phyloP scores from a whole-genome alignment of 257 asterid species.

The Solanum boliviense region DNA sequence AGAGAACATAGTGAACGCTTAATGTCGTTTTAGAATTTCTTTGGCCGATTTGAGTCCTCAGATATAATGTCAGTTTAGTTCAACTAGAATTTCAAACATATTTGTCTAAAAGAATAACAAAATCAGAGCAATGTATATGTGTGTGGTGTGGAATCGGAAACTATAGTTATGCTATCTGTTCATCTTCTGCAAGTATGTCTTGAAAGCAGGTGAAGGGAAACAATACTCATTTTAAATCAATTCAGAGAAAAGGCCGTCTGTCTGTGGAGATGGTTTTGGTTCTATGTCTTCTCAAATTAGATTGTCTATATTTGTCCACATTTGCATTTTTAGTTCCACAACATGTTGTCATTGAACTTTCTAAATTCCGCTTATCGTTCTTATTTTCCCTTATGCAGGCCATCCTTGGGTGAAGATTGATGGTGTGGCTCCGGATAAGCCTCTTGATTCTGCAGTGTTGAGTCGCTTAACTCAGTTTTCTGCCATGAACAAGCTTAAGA shows the following conservation, averaged over 20 bases:
- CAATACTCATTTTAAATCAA: not conserved
- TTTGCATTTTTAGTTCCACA: not conserved
- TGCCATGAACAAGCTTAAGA: conserved; percentile 32
- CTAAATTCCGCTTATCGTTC: not conserved
- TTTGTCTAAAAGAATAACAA: not conserved
- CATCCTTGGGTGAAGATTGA: conserved; percentile 72
- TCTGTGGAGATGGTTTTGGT: not conserved
- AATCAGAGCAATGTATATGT: not conserved
- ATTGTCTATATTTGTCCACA: not conserved
- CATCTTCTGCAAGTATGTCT: not conserved
- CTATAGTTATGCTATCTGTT: not conserved
- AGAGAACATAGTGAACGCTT: not conserved
- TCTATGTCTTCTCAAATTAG: not conserved
- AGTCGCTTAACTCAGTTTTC: conserved; percentile 37
- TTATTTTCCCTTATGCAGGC: conserved; percentile 27
- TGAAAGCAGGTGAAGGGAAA: not conserved
- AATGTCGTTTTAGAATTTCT: not conserved
- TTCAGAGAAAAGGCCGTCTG: not conserved
- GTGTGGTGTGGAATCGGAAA: not conserved
- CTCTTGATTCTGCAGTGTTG: conserved; percentile 69
- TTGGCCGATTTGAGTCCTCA: not conserved
- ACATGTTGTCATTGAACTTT: not conserved
- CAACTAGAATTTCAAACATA: not conserved
- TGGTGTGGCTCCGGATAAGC: conserved; percentile 78
- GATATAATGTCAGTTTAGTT: not conserved